phyloP scores from a whole-genome alignment of 768 basidiomycete species.

The Tulasnella sp. region DNA sequence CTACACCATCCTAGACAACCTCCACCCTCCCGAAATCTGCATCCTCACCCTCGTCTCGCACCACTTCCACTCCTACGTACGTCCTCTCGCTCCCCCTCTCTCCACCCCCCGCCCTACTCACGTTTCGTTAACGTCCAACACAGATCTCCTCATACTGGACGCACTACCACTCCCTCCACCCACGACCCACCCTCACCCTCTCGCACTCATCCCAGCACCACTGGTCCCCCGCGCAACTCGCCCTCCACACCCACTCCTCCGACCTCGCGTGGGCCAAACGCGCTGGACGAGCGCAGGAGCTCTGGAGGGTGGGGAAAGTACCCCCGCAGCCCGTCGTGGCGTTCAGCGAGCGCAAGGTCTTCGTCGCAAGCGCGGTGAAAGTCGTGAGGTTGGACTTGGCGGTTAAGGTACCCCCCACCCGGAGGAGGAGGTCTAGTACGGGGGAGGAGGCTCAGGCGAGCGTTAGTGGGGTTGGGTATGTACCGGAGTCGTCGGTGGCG shows the following conservation, averaged over 20 bases:
- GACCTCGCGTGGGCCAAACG: background rate
- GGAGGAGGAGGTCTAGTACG: background rate
- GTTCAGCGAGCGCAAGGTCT: background rate
- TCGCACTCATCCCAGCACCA: background rate
- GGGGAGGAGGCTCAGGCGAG: background rate
- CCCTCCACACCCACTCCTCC: background rate
- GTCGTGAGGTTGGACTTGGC: background rate
- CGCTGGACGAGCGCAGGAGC: background rate
- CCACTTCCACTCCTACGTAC: background rate
- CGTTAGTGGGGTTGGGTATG: background rate
- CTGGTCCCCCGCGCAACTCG: background rate
- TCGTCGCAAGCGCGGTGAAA: background rate
- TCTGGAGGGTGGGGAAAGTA: background rate
- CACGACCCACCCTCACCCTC: background rate
- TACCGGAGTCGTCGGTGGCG: background rate
- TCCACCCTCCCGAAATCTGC: background rate
- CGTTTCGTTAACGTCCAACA: background rate
- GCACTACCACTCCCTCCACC: background rate
- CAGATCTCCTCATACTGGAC: background rate
- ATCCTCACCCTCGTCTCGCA: background rate
- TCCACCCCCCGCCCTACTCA: background rate
- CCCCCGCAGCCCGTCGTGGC: slow-evolving; percentile 1
- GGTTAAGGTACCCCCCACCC: background rate
- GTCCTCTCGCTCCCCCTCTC: background rate
- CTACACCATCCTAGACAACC: background rate